phyloP scores from a whole-genome alignment of 1,139 yeast genomes.

The Eremothecium gossypii region DNA sequence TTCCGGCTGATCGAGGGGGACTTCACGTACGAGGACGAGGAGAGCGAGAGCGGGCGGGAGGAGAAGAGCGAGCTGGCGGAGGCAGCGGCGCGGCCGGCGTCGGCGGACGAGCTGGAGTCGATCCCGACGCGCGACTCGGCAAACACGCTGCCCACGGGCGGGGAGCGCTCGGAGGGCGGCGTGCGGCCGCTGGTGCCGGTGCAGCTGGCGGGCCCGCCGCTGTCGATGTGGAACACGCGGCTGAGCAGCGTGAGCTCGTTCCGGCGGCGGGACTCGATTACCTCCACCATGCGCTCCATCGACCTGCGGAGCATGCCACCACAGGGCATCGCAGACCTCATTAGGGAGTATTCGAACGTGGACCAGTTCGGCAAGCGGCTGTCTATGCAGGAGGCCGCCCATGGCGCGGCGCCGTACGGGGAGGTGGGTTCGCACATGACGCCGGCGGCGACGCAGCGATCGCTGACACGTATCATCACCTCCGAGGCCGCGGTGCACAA shows the following conservation, averaged over 20 bases:
- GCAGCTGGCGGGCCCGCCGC: slow-evolving; percentile 1
- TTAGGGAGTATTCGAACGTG: slow-evolving; percentile 52
- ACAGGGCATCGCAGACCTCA: slow-evolving; percentile 48
- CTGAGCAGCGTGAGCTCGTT: background rate
- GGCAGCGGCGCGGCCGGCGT: background rate
- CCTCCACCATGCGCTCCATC: slow-evolving; percentile 15
- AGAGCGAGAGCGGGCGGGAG: slow-evolving; percentile 14
- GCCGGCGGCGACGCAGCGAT: slow-evolving; percentile 3
- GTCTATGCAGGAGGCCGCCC: slow-evolving; percentile 5
- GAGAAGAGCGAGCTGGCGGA: slow-evolving; percentile 5
- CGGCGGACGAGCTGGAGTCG: background rate
- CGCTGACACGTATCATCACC: slow-evolving; percentile 27
- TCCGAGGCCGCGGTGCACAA: slow-evolving; percentile 28
- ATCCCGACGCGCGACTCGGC: background rate
- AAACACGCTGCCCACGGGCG: background rate
- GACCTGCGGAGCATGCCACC: slow-evolving; percentile 37
- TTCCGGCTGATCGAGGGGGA: slow-evolving; percentile 64
- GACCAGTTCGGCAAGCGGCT: slow-evolving; percentile 26
- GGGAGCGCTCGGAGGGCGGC: background rate
- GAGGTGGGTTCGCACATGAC: background rate
- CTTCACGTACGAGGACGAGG: slow-evolving; percentile 35
- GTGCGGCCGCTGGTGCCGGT: background rate
- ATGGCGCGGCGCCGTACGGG: background rate
- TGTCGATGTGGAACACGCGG: background rate
- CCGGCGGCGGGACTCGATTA: slow-evolving; percentile 1